Evolutionary conservation across 2,329 filamentous ascomycete species (phyloP), one percentile per base, ranked within the genome.

Genomic region (Ilyonectria destructans): DNA sequence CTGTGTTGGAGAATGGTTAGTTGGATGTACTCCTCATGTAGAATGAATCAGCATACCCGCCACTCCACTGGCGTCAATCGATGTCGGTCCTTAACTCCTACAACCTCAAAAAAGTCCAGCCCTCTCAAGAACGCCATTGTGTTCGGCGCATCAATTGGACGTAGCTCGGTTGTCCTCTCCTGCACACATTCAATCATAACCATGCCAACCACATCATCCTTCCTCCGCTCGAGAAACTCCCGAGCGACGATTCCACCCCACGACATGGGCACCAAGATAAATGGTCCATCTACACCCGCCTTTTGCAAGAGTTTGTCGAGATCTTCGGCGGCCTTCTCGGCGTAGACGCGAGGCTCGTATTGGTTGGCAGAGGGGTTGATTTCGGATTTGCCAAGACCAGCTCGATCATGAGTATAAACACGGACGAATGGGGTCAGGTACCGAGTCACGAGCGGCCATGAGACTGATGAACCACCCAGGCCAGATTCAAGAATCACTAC

Each of bases 211-310:
- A 57, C 55, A 12, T 57, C 55, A 10, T 57, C 55, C 21, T 57
- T 57, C 37, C 55, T 57, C 35, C 12, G 31, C 55, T 57, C 55
- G 37, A 57, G 55, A n/a, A 57, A 57, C 35, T 57, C 55, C 19
- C 55, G 35, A n/a, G 55, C 55, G 35, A 57, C 55, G 55, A 57
- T 57, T 3, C 35, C 55, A 12, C 35, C 35, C 55, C 55, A 57
- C 6, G 55, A 57, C 21, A 29, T 57, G 3, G 35, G 35, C 37
- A 57, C 55, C 6, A 57, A 13, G 15, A 45, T 57, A 4, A 57
- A 57, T 10, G 35, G 35, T 6, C 35, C 55, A 4, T 57, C 55
- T 13, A 57, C 35, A 19, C 12, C 21, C 1, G 35, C 37, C 55
- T 57, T 57, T 23, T n/a, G 55, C 21, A 57, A 19, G 35, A 57